Base-by-base conservation (phyloP, 2,329 filamentous ascomycete species). In the Akanthomyces muscarius region DNA sequence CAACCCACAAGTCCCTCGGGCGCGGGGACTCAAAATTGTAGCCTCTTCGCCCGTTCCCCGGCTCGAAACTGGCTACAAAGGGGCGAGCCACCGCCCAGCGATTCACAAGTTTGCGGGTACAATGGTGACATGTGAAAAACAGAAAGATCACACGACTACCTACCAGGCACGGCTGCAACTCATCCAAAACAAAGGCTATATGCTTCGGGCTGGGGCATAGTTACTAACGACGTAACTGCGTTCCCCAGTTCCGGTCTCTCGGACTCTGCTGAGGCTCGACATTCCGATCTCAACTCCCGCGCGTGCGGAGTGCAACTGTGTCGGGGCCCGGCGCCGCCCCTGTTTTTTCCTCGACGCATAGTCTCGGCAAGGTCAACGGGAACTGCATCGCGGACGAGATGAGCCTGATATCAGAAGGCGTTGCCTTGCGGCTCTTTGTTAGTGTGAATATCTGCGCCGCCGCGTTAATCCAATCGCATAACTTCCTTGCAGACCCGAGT, bases 21-120 rank as follows among this genome's bases (percentile, higher is more conserved):
- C 56, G 56, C 56, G 56, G 55, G 30, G 45, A 50, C 56, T 38
- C 44, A 41, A 47, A 59, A 59, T 41, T 59, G 56, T 59, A 38
- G 33, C 56, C 21, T 42, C 21, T 16, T 28, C 16, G 4, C 33
- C 56, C 56, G 56, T 50, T 59, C 21, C 21, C 28, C 3, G 41
- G 53, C 53, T 30, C 21, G 33, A 36, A 36, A 44, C 21, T 14
- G 18, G 42, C 18, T n/a, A 45, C 33, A 36, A 14, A 48, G 4
- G 23, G 21, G 21, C 14, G 21, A 21, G 18, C 51, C n/a, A 36
- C 13, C 21, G 16, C 33, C 21, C 21, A 30, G 56, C 14, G 13
- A n/a, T 14, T 41, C n/a, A 38, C 21, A 30, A 41, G 18, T 25
- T 30, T 48, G 4, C 56, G 28, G 21, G 5, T 41, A 4, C 28